Percentiles rank a stretch among this genome's conserved stretches.
These are phyloP conservation scores for Spathaspora boniae DNA, from an alignment of 805 yeast species.

Conservation along the genomic window DNA sequence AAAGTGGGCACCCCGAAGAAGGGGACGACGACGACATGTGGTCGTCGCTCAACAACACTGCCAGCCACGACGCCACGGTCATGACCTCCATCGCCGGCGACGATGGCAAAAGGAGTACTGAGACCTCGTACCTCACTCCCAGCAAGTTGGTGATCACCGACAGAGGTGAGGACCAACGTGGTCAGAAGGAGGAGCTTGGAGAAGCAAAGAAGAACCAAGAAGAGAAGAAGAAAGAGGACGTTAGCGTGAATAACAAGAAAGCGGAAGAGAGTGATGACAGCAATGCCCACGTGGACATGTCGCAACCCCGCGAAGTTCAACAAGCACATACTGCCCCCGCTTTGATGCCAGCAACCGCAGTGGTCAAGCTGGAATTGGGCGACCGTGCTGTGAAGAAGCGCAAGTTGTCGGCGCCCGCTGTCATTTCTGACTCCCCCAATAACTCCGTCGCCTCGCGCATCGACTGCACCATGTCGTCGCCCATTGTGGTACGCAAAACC, in stretches of 20 bases:
- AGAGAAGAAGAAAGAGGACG: no score
- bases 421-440: slow-evolving; percentile 28
- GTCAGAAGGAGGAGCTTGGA: no score
- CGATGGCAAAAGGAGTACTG: slow-evolving; percentile 4
- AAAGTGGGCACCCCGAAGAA: slow-evolving; percentile 19
- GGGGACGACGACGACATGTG: slow-evolving; percentile 23
- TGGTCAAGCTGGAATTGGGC: no score
- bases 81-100: slow-evolving; percentile 10
- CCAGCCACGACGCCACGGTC: slow-evolving; percentile 8
- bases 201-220: no score
- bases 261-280: no score
- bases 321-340: no score
- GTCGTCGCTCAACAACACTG: slow-evolving; percentile 25
- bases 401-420: slow-evolving; percentile 12
- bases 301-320: no score
- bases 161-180: no score
- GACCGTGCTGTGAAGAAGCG: slow-evolving; percentile 16
- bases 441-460: slow-evolving; percentile 34
- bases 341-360: no score
- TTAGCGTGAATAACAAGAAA: no score
- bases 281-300: no score
- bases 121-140: slow-evolving; percentile 29
- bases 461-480: slow-evolving; percentile 27
- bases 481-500: slow-evolving; percentile 14
- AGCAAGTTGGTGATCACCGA: slow-evolving; percentile 21